phyloP scores from a whole-genome alignment of 805 yeast species.

The Ascoidea tarda region DNA sequence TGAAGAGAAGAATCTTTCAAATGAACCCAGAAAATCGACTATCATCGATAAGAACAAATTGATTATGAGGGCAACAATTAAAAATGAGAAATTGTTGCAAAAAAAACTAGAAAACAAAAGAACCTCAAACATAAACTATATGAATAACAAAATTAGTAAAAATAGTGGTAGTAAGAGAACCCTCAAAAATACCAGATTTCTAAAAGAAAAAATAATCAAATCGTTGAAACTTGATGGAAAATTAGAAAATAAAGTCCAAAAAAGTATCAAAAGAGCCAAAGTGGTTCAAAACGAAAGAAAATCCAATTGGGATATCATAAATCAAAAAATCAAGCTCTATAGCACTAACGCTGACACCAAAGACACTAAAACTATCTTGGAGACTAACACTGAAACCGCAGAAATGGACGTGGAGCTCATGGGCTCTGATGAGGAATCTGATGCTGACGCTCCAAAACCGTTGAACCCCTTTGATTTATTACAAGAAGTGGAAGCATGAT shows the following conservation, averaged over 20 bases:
- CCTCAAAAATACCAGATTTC: slow-evolving; percentile 20
- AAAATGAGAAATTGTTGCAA: slow-evolving; percentile 47
- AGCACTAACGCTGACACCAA: slow-evolving; percentile 9
- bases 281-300: slow-evolving; percentile 49
- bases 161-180: slow-evolving; percentile 12
- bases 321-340: slow-evolving; percentile 26
- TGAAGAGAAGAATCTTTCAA: slow-evolving; percentile 33
- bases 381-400: neutral
- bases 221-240: slow-evolving; percentile 39
- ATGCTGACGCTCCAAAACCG: no score
- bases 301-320: slow-evolving; percentile 61
- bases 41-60: slow-evolving; percentile 47
- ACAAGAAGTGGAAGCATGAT: no score
- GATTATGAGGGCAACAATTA: slow-evolving; percentile 52
- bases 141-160: slow-evolving; percentile 16
- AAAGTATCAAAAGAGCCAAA: slow-evolving; percentile 49
- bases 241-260: slow-evolving; percentile 46
- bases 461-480: no score
- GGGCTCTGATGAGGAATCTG: neutral
- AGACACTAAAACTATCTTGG: neutral
- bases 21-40: slow-evolving; percentile 39
- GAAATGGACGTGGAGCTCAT: neutral
- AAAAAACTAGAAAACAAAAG: slow-evolving; percentile 33
- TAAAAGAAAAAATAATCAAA: slow-evolving; percentile 29
- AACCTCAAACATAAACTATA: neutral